A percentile compares a stretch with the other conserved stretches of the same genome.
These are phyloP conservation scores for Mortierella sp. DNA, from an alignment of 371 early-diverging fungal species.

Conservation along the genomic window DNA sequence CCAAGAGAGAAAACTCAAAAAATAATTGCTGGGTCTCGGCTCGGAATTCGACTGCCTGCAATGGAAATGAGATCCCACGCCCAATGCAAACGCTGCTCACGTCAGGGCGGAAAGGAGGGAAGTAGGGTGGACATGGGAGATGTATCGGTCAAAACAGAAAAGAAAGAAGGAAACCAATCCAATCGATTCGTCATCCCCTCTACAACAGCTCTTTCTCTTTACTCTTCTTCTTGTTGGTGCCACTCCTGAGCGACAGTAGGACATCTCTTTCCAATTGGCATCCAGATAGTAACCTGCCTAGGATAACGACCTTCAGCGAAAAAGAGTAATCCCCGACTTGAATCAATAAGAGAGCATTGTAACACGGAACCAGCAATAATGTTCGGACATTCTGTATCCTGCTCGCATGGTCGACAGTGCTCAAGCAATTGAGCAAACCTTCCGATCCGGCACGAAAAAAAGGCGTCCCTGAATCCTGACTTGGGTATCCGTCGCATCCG, in stretches of 20 bases:
- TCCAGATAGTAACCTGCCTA: too few relatives aligned
- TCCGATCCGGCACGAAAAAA: constrained; percentile 3
- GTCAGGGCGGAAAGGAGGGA: neutral
- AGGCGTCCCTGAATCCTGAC: neutral
- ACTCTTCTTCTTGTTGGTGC: too few relatives aligned
- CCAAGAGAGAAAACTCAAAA: neutral
- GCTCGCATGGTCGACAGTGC: neutral
- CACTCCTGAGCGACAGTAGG: too few relatives aligned
- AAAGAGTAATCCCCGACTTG: too few relatives aligned
- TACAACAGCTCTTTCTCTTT: too few relatives aligned
- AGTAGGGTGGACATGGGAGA: too few relatives aligned
- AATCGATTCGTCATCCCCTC: neutral
- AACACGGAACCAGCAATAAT: neutral
- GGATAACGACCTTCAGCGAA: too few relatives aligned
- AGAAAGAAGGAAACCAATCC: neutral
- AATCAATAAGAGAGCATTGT: neutral
- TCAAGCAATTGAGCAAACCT: neutral
- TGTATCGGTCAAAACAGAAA: too few relatives aligned
- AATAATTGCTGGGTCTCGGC: constrained; percentile 15
- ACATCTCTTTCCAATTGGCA: too few relatives aligned
- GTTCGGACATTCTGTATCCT: neutral
- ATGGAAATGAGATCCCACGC: constrained; percentile 14
- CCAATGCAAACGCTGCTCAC: neutral
- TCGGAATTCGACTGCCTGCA: constrained; percentile 27
- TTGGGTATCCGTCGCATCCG: constrained; percentile 6